These are phyloP conservation scores for Bruguiera sexangula DNA, from an alignment of 345 rosid species.

Conservation along the genomic window DNA sequence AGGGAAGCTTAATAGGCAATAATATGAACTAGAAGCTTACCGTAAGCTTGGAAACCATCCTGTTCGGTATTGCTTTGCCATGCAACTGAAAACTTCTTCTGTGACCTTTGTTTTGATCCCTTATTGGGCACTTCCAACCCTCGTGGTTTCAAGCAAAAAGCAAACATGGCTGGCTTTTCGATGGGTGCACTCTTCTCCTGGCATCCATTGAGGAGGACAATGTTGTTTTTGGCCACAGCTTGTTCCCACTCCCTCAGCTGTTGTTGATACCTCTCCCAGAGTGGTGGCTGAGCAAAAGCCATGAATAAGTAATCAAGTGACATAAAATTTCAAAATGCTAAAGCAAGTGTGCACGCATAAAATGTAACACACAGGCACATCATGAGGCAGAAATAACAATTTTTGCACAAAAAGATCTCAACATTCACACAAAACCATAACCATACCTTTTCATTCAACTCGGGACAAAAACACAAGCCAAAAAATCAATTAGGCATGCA, in stretches of 20 bases:
- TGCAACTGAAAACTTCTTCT: slow-evolving; percentile 59
- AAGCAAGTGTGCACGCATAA: background rate
- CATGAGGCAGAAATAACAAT: background rate
- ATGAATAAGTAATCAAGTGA: background rate
- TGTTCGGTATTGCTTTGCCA: slow-evolving; percentile 53
- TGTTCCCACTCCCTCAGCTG: slow-evolving; percentile 80
- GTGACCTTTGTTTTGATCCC: slow-evolving; percentile 89
- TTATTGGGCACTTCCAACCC: slow-evolving; percentile 86
- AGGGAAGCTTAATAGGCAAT: background rate
- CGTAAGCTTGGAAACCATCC: slow-evolving; percentile 47
- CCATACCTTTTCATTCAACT: too few species aligned
- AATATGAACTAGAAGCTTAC: slow-evolving; percentile 19
- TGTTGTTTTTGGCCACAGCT: slow-evolving; percentile 42
- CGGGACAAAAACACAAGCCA: too few species aligned
- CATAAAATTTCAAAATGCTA: background rate
- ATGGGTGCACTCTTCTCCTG: slow-evolving; percentile 40
- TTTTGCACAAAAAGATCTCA: background rate
- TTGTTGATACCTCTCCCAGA: slow-evolving; percentile 85
- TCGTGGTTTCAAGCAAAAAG: slow-evolving; percentile 94
- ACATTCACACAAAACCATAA: too few species aligned
- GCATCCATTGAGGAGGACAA: slow-evolving; percentile 40
- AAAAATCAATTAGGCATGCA: too few species aligned
- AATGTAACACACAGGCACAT: background rate
- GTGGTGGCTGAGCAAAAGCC: slow-evolving; percentile 61
- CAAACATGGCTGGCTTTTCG: slow-evolving; percentile 93